phyloP scores from a whole-genome alignment of 2,329 filamentous ascomycete species.

The Alternaria postmessia region DNA sequence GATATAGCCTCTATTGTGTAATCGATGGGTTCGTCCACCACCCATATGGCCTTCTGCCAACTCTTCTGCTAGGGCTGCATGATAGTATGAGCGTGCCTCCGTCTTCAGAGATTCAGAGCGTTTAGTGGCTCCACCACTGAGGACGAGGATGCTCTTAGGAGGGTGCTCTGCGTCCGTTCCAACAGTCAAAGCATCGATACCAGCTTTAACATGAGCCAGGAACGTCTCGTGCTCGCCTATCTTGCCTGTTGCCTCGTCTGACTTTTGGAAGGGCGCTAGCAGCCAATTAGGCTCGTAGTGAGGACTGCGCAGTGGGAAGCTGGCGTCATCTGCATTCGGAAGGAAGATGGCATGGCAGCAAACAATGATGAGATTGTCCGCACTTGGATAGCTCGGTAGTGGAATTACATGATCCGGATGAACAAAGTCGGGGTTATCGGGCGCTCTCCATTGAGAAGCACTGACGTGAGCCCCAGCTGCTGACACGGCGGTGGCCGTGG shows the following conservation, averaged over 20 bases:
- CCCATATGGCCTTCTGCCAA: conserved; percentile 31
- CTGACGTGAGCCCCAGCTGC: conserved; percentile 9
- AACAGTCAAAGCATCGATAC: conserved; percentile 62
- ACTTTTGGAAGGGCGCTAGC: conserved; percentile 75
- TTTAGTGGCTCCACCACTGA: conserved; percentile 71
- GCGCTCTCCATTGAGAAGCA: conserved; percentile 8
- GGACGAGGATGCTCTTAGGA: conserved; percentile 62
- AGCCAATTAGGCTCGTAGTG: conserved; percentile 62
- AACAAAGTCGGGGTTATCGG: conserved; percentile 30
- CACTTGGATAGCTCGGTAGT: conserved; percentile 32
- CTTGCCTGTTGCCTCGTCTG: conserved; percentile 49
- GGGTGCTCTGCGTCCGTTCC: conserved; percentile 53
- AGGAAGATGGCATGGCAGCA: conserved; percentile 85
- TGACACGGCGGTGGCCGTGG: conserved; percentile 17
- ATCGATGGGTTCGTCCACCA: conserved; percentile 32
- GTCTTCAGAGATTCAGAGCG: conserved; percentile 37
- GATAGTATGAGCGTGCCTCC: conserved; percentile 50
- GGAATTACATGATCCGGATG: conserved; percentile 43
- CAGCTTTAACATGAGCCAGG: conserved; percentile 74
- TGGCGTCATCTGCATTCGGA: conserved; percentile 34
- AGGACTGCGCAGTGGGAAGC: conserved; percentile 41
- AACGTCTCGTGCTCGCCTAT: conserved; percentile 80
- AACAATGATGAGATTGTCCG: conserved; percentile 72
- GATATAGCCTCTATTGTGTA: conserved; percentile 56
- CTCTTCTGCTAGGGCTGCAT: conserved; percentile 40